Evolutionary conservation across 345 rosid species (phyloP).

Genomic region (Dipteronia sinensis): DNA sequence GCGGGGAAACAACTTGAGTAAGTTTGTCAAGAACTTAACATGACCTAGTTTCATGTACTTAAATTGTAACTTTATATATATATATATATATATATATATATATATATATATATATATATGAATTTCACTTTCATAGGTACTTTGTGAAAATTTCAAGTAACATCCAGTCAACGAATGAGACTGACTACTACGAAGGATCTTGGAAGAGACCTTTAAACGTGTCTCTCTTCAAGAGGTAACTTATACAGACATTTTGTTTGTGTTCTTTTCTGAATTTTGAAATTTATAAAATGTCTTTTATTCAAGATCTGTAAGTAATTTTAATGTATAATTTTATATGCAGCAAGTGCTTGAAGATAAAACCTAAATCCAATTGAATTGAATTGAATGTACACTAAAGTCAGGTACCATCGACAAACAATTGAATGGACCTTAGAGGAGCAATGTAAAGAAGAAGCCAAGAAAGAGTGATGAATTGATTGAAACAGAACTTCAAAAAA

Average conservation of each 20-base stretch:
- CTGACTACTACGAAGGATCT: slow-evolving; percentile 7
- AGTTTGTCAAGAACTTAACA: not conserved
- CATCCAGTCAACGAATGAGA: slow-evolving; percentile 19
- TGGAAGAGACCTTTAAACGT: slow-evolving; percentile 22
- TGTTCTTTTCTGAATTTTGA: not conserved
- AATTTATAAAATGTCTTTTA: not conserved
- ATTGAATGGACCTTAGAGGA: no score
- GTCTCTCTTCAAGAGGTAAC: slow-evolving; percentile 22
- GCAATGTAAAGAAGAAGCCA: no score
- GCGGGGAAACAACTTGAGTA: slow-evolving; percentile 23
- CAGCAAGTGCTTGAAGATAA: slow-evolving; percentile 7
- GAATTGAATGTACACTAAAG: no score
- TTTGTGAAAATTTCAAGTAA: slow-evolving; percentile 8
- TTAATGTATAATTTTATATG: not conserved
- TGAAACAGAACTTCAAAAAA: no score
- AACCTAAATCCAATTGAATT: not conserved
- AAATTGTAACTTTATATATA: not conserved
- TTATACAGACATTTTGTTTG: not conserved
- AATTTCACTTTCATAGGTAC: not conserved
- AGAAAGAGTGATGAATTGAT: no score
- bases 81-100: no score
- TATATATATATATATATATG: not conserved
- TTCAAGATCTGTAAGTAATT: no score
- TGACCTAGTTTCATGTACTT: not conserved
- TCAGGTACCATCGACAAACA: no score